Evolutionary conservation across 768 basidiomycete genomes (phyloP), one percentile per base, ranked within the genome.

Genomic region (Tulasnella sp.): DNA sequence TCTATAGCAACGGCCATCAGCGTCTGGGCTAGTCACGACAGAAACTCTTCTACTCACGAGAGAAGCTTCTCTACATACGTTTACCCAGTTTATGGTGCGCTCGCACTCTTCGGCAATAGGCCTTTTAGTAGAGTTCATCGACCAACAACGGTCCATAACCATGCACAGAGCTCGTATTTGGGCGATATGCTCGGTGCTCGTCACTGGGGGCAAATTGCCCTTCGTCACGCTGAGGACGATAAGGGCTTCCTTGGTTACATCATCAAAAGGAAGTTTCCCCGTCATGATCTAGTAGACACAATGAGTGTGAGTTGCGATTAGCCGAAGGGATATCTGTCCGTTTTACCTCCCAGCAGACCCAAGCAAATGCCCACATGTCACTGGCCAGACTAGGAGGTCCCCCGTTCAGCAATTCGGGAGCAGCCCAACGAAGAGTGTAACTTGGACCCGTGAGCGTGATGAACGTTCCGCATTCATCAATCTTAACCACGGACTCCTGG

Each of bases 361-460:
- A 64, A 64, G 18, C 60, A 28, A 64, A 64, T 22, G 60, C 60
- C 60, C 60, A 64, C n/a, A 64, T 64, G 60, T 64, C 60, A 14
- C 60, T 64, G 1, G 60, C 60, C 9, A 64, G 14, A 64, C 60
- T 64, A 24, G 28, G 28, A 4, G 8, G 18, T 2, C 28, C 60
- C 9, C 28, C 60, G 18, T 28, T n/a, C 18, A 64, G 60, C 9
- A 64, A 9, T 28, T 64, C 60, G n/a, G 60, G 60, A 4, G 60
- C 60, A n/a, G 60, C 60, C 60, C 60, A 64, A 7, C 60, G 60
- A n/a, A 64, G 18, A 3, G 60, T 64, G n/a, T 64, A 64, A 11
- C 6, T 14, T 1, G 60, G 60, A 11, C 60, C 60, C 4, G 60
- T 64, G 14, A 64, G 60, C 4, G 60, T 64, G 8, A 64, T 24